These are phyloP conservation scores for Carpinus fangiana DNA, from an alignment of 306 rosid genomes.

Conservation along the genomic window DNA sequence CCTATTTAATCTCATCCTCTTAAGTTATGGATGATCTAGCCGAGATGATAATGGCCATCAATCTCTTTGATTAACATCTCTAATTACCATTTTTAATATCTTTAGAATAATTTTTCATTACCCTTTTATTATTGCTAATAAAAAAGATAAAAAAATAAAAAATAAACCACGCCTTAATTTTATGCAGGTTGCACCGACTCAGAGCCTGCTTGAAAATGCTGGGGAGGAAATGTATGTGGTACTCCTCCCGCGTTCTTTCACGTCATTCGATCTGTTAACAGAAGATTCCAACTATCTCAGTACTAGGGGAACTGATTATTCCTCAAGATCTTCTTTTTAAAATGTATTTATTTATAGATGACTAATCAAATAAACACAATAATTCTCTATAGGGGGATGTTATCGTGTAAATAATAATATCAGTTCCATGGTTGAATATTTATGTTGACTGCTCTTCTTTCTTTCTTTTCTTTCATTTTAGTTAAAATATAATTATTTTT, in stretches of 20 bases:
- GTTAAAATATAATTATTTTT: too few relatives aligned
- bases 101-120: background rate
- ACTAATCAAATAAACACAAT: background rate
- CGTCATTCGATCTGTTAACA: conserved; percentile 65
- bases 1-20: background rate
- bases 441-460: background rate
- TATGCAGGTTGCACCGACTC: conserved; percentile 59
- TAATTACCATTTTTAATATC: background rate
- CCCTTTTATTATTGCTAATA: background rate
- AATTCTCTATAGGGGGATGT: background rate
- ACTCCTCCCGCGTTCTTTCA: conserved; percentile 60
- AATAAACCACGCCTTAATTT: too few relatives aligned
- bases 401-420: background rate
- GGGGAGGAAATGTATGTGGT: conserved; percentile 48
- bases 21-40: background rate
- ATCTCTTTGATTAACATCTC: background rate
- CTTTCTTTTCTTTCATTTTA: too few relatives aligned
- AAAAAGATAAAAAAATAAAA: too few relatives aligned
- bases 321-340: conserved; percentile 51
- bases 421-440: background rate
- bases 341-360: background rate
- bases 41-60: background rate
- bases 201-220: conserved; percentile 40
- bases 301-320: conserved; percentile 41
- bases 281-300: conserved; percentile 38